A percentile compares a stretch with the other conserved stretches of the same genome.
Evolutionary conservation across 177 flowering plant species (phyloP).

Genomic region (Vitis hybrid): DNA sequence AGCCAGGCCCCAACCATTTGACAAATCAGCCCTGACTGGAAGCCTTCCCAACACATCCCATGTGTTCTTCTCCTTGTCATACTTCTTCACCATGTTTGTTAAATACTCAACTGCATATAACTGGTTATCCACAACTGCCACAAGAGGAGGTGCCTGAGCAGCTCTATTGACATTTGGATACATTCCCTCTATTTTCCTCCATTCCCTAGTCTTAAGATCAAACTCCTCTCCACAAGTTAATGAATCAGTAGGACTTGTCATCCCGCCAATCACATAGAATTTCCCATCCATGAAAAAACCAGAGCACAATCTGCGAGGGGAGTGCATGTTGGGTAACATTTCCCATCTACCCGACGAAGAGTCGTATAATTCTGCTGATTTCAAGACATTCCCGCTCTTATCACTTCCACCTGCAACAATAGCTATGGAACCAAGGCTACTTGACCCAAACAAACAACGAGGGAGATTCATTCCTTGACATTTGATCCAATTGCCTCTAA

Average conservation of each 20-base stretch:
- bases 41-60: conserved; percentile 60
- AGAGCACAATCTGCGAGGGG: conserved; percentile 50
- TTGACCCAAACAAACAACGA: conserved; percentile 57
- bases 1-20: conserved; percentile 67
- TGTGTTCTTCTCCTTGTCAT: conserved; percentile 45
- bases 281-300: conserved; percentile 63
- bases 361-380: conserved; percentile 55
- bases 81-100: conserved; percentile 55
- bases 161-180: conserved; percentile 50
- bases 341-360: conserved; percentile 51
- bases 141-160: conserved; percentile 65
- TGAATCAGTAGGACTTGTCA: conserved; percentile 40
- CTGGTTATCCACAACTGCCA: conserved; percentile 56
- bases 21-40: conserved; percentile 50
- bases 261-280: conserved; percentile 60
- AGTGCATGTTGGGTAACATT: conserved; percentile 49
- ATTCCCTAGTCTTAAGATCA: conserved; percentile 39
- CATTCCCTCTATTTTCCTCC: conserved; percentile 61
- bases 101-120: conserved; percentile 49
- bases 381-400: conserved; percentile 42
- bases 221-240: conserved; percentile 58
- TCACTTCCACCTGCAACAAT: conserved; percentile 64
- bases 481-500: conserved; percentile 35
- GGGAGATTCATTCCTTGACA: conserved; percentile 49
- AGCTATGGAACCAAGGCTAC: conserved; percentile 47